Evolutionary conservation across 1,139 yeast genomes (phyloP).

Genomic region (Zygosaccharomyces pseudobailii): DNA sequence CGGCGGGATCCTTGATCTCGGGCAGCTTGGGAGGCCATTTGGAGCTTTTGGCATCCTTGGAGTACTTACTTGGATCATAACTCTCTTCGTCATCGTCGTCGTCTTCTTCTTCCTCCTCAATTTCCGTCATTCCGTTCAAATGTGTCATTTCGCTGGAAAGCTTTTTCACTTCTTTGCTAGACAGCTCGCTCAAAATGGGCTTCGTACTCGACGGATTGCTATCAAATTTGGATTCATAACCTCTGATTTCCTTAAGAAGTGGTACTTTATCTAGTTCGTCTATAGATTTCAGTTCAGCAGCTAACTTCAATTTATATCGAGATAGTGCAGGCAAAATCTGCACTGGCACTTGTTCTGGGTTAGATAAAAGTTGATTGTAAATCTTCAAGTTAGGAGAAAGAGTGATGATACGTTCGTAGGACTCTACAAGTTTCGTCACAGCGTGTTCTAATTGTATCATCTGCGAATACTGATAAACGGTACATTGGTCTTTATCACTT

Average conservation of each 20-base stretch:
- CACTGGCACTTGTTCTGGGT: slow-evolving; percentile 33
- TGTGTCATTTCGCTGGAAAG: slow-evolving; percentile 13
- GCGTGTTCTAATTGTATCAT: slow-evolving; percentile 47
- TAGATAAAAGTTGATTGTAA: slow-evolving; percentile 41
- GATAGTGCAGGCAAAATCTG: slow-evolving; percentile 44
- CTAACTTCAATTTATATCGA: slow-evolving; percentile 54
- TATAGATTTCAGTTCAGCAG: slow-evolving; percentile 54
- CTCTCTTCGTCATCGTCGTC: slow-evolving; percentile 22
- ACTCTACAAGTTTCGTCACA: slow-evolving; percentile 46
- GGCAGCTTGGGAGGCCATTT: slow-evolving; percentile 66
- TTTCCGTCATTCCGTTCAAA: slow-evolving; percentile 3
- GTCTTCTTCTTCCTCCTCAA: slow-evolving; percentile 14
- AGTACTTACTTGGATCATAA: slow-evolving; percentile 16
- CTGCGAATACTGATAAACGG: slow-evolving; percentile 32
- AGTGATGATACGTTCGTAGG: slow-evolving; percentile 47
- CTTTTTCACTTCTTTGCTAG: slow-evolving; percentile 16
- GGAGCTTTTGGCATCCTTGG: slow-evolving; percentile 7
- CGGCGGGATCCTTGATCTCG: slow-evolving; percentile 50
- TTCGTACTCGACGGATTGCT: slow-evolving; percentile 21
- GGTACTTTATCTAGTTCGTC: slow-evolving; percentile 45
- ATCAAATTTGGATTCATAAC: slow-evolving; percentile 33
- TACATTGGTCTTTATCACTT: slow-evolving; percentile 4
- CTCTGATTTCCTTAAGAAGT: slow-evolving; percentile 44
- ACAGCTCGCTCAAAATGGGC: slow-evolving; percentile 23
- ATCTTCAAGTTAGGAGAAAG: slow-evolving; percentile 50